Evolutionary conservation across 1,284 basidiomycete genomes (phyloP).

Genomic region (Lentinula novae-zelandiae): DNA sequence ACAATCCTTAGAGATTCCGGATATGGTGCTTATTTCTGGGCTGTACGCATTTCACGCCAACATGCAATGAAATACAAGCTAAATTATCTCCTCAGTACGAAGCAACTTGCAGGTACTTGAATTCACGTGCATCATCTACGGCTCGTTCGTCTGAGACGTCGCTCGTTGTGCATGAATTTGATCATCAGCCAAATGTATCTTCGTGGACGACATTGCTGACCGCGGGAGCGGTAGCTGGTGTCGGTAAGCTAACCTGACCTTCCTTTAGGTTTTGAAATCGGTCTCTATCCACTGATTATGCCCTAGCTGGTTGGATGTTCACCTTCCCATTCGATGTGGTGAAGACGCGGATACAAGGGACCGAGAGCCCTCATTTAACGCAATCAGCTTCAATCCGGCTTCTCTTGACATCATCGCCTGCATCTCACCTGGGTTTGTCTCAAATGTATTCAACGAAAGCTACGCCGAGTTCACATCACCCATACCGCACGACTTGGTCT

Average conservation of each 20-base stretch:
- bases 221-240: conserved; percentile 78
- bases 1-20: conserved; percentile 76
- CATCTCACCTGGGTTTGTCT: not conserved
- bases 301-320: conserved; percentile 55
- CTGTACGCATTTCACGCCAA: conserved; percentile 39
- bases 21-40: conserved; percentile 81
- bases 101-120: conserved; percentile 62
- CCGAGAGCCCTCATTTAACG: conserved; percentile 13
- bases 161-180: conserved; percentile 42
- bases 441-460: conserved; percentile 6
- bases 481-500: conserved; percentile 53
- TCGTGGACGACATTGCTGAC: conserved; percentile 62
- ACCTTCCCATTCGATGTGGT: conserved; percentile 86
- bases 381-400: not conserved
- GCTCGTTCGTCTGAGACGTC: conserved; percentile 26
- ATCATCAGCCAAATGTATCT: conserved; percentile 36
- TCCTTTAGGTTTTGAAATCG: not conserved
- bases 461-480: conserved; percentile 26
- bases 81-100: conserved; percentile 53
- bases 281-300: not conserved
- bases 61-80: conserved; percentile 11
- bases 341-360: conserved; percentile 81
- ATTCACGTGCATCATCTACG: conserved; percentile 19
- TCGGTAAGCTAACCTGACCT: conserved; percentile 30
- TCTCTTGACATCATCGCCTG: not conserved